These are phyloP conservation scores for Trichoderma guizhouense DNA, from an alignment of 2,329 filamentous ascomycete genomes.

Conservation along the genomic window DNA sequence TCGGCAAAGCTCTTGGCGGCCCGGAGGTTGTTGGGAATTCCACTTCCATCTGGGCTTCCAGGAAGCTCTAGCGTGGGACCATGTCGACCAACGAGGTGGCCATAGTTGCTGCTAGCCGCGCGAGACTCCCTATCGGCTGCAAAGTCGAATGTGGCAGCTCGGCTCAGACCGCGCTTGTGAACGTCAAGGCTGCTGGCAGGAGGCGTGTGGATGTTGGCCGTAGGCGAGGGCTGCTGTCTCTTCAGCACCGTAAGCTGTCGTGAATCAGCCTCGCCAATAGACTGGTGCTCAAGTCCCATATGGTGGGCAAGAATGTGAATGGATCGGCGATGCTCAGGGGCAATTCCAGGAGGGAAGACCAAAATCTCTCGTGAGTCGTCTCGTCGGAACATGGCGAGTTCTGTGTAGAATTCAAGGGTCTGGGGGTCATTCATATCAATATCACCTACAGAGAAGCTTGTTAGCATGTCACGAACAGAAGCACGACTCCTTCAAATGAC, in stretches of 20 bases:
- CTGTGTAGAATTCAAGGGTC: conserved; percentile 83
- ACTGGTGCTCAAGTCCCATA: conserved; percentile 87
- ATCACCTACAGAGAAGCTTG: conserved; percentile 44
- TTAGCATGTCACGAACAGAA: conserved; percentile 19
- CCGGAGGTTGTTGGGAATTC: conserved; percentile 74
- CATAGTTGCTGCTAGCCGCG: conserved; percentile 63
- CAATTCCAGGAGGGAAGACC: conserved; percentile 76
- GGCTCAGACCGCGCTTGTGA: conserved; percentile 79
- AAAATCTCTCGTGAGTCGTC: conserved; percentile 73
- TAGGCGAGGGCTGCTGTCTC: conserved; percentile 51
- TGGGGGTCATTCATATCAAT: conserved; percentile 89
- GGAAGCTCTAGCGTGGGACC: conserved; percentile 82
- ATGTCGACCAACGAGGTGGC: conserved; percentile 71
- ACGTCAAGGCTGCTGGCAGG: conserved; percentile 69
- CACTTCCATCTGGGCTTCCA: conserved; percentile 65
- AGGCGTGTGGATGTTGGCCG: conserved; percentile 53
- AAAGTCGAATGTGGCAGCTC: conserved; percentile 97
- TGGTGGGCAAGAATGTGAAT: conserved; percentile 95
- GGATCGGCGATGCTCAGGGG: conserved; percentile 79
- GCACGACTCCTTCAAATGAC: background rate
- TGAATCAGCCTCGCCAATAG: conserved; percentile 81
- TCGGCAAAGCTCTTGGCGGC: conserved; percentile 97
- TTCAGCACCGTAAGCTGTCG: conserved; percentile 90
- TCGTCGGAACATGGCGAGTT: conserved; percentile 84
- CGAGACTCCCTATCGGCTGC: conserved; percentile 72